A percentile compares a stretch with the other conserved stretches of the same genome.
phyloP scores from a whole-genome alignment of 2,329 filamentous ascomycete species.

The Hypoxylon sp. region DNA sequence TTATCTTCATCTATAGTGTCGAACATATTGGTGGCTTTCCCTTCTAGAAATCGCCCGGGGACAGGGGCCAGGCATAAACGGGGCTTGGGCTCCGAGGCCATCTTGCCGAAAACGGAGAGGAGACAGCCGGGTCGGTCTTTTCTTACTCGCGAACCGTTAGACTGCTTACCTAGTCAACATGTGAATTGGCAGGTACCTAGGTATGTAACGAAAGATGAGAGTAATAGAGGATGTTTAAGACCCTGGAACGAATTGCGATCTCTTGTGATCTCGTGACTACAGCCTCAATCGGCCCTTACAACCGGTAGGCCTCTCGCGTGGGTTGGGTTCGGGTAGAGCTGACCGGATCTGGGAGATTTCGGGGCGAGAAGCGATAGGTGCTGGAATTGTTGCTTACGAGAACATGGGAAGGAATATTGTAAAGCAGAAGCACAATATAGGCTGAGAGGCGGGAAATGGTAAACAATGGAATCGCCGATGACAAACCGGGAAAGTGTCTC shows the following conservation, averaged over 20 bases:
- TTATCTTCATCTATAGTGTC: conserved; percentile 17
- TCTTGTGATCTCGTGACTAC: conserved; percentile 29
- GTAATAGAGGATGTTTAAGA: conserved; percentile 4
- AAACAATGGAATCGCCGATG: conserved; percentile 42
- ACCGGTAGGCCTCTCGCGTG: conserved; percentile 28
- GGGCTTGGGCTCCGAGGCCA: conserved; percentile 21
- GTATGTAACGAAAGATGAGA: conserved; percentile 11
- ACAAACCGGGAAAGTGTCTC: conserved; percentile 43
- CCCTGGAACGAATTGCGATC: conserved; percentile 12
- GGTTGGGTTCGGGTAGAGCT: conserved; percentile 35
- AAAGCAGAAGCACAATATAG: conserved; percentile 49
- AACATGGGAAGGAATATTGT: conserved; percentile 35
- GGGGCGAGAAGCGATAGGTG: conserved; percentile 35
- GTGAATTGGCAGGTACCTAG: conserved; percentile 6
- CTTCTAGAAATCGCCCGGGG: conserved; percentile 14
- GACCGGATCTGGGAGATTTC: conserved; percentile 32
- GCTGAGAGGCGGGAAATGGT: conserved; percentile 48
- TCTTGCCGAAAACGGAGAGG: conserved; percentile 28
- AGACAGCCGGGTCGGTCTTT: not conserved
- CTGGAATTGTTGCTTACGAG: conserved; percentile 27
- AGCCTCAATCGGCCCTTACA: conserved; percentile 40
- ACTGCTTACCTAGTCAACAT: conserved; percentile 20
- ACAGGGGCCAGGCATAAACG: conserved; percentile 11
- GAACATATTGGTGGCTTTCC: conserved; percentile 14
- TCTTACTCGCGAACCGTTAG: conserved; percentile 4